Base-by-base conservation (phyloP, 331 rosid species). In the Rosa hybrid region DNA sequence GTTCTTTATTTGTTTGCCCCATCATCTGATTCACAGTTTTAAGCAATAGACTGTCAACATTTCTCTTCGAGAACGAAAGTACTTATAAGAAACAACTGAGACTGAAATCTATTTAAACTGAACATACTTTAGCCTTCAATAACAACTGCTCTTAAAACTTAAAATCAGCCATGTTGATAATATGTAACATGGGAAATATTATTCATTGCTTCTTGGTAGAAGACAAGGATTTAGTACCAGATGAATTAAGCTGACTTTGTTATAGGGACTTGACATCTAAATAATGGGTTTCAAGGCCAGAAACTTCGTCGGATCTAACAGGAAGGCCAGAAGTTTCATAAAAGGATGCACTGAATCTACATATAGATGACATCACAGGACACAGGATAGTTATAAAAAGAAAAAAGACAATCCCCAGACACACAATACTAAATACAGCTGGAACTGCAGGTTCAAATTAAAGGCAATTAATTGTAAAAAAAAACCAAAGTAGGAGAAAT, bases 1-100 rank as follows among this genome's bases (percentile, higher is more conserved):
- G 89, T 79, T 93, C 99, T 73, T 82, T 90, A 53, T 95, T 95
- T 38, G 83, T 92, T 81, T 89, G 90, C 41, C 97, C 98, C 97
- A 90, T 95, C 96, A 87, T 94, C 98, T 94, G 85, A 68, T 64
- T 75, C 30, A 57, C 71, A 77, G 72, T 68, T 56, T 74, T 63
- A 56, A 34, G 57, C 39, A 72, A 65, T 57, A 68, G 5, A 74
- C 67, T 50, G 64, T 53, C 53, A 68, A 18, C 41, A 14, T 48
- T 20, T 23, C 49, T n/a, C 51, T 34, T 34, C n/a, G 45, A 45
- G 72, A 60, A 62, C 3, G 0, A 64, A 60, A 44, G 42, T n/a
- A 67, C 42, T 49, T 76, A 13, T 4, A 45, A 34, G 10, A 86
- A 75, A 81, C 62, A 46, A 76, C 62, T 56, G 72, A 46, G 39